Evolutionary conservation across 1,139 yeast species (phyloP).

Genomic region (Candida sp.): DNA sequence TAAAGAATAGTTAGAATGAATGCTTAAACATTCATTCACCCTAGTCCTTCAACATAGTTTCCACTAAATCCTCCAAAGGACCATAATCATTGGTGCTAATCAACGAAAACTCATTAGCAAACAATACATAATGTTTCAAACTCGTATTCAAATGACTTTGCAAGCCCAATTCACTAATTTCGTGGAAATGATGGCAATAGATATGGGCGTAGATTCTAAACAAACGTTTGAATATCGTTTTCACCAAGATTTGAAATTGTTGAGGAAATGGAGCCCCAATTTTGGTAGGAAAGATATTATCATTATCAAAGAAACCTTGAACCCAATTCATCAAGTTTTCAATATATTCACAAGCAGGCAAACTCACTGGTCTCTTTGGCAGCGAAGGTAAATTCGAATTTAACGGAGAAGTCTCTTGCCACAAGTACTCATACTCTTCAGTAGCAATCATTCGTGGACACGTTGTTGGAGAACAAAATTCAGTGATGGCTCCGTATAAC

Average conservation of each 20-base stretch:
- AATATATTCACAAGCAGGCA: slow-evolving; percentile 93
- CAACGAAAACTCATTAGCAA: slow-evolving; percentile 78
- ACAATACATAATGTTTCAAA: slow-evolving; percentile 88
- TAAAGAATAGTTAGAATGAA: too few species aligned
- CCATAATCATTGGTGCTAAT: slow-evolving; percentile 83
- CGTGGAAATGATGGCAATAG: slow-evolving; percentile 96
- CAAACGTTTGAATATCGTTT: slow-evolving; percentile 83
- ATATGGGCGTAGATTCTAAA: slow-evolving; percentile 98
- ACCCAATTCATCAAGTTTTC: slow-evolving; percentile 95
- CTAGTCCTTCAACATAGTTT: slow-evolving; percentile 52
- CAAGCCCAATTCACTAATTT: slow-evolving; percentile 84
- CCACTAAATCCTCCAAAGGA: slow-evolving; percentile 84
- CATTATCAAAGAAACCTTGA: slow-evolving; percentile 86
- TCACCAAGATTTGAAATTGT: slow-evolving; percentile 67
- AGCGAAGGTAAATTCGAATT: slow-evolving; percentile 27
- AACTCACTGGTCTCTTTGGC: slow-evolving; percentile 48
- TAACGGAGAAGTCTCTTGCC: slow-evolving; percentile 64
- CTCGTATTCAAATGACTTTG: slow-evolving; percentile 94
- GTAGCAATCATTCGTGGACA: slow-evolving; percentile 99
- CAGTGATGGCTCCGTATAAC: slow-evolving; percentile 95
- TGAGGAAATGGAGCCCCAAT: slow-evolving; percentile 84
- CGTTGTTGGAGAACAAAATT: slow-evolving; percentile 87
- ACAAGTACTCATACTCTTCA: slow-evolving; percentile 90
- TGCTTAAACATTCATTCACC: too few species aligned
- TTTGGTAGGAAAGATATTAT: slow-evolving; percentile 83